A percentile compares a stretch with the other conserved stretches of the same genome.
Conservation (phyloP, 331 rosid species). For the Telfairia occidentalis region DNA sequence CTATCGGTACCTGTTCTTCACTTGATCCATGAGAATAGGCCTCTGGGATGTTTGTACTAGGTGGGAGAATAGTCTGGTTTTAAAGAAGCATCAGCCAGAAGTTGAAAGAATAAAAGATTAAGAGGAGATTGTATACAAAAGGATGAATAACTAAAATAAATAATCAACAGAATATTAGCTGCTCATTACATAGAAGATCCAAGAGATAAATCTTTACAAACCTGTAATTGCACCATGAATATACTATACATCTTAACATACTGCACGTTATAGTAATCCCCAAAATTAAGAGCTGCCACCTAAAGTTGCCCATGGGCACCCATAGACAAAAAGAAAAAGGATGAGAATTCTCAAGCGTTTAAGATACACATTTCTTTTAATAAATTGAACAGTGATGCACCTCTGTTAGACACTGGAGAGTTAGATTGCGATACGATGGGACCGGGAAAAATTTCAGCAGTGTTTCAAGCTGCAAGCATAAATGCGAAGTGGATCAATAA, state of each 20-base stretch:
- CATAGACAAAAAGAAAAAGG: not conserved
- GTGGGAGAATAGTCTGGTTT: slow-evolving; percentile 56
- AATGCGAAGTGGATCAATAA: slow-evolving; percentile 4
- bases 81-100: slow-evolving; percentile 8
- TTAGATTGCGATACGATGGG: slow-evolving; percentile 77
- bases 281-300: slow-evolving; percentile 87
- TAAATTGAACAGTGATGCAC: slow-evolving; percentile 24
- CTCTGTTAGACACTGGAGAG: slow-evolving; percentile 91
- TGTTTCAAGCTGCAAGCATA: slow-evolving; percentile 68
- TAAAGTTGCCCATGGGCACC: slow-evolving; percentile 21
- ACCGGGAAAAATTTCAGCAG: slow-evolving; percentile 83
- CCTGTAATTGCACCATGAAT: slow-evolving; percentile 94
- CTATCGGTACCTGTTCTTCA: slow-evolving; percentile 68
- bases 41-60: slow-evolving; percentile 72
- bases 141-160: not conserved
- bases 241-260: slow-evolving; percentile 79
- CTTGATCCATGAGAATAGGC: slow-evolving; percentile 76
- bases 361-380: not conserved
- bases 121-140: not conserved
- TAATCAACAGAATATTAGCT: not conserved
- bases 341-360: not conserved
- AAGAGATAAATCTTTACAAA: slow-evolving; percentile 15
- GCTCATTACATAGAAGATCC: not conserved
- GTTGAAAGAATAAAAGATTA: not conserved
- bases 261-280: slow-evolving; percentile 62